Evolutionary conservation across 331 rosid genomes (phyloP).

Genomic region (Ulmus americana): DNA sequence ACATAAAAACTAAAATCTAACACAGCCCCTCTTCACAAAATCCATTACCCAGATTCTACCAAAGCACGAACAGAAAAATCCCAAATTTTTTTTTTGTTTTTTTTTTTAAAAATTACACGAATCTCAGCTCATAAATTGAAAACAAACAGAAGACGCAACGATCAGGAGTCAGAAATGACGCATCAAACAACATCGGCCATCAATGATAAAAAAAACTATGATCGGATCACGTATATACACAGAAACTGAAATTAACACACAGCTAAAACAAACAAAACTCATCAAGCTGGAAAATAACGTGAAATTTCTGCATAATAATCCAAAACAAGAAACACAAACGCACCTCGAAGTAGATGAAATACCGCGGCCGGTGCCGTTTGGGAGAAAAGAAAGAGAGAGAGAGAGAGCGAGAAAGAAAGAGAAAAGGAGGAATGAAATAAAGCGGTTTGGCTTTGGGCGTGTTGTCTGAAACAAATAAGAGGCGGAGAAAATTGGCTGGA

Average conservation of each 20-base stretch:
- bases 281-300: neutral
- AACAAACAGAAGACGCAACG: constrained; percentile 18
- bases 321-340: constrained; percentile 4
- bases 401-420: constrained; percentile 19
- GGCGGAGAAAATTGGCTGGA: constrained; percentile 41
- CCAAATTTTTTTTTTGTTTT: neutral
- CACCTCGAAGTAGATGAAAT: constrained; percentile 31
- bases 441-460: constrained; percentile 43
- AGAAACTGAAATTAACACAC: constrained; percentile 3
- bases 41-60: neutral
- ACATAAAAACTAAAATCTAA: neutral
- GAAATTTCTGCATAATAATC: neutral
- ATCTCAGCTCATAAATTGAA: neutral
- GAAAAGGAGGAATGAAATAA: constrained; percentile 27
- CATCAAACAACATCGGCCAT: constrained; percentile 20
- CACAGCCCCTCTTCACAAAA: neutral
- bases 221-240: constrained; percentile 23
- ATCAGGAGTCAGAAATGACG: constrained; percentile 23
- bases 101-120: neutral
- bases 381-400: constrained; percentile 9
- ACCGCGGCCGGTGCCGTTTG: constrained; percentile 16
- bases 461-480: constrained; percentile 29
- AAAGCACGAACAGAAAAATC: neutral
- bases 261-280: constrained; percentile 14
- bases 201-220: constrained; percentile 24